Base-by-base conservation (phyloP, 1,284 basidiomycete genomes). In the Ceratobasidium sp. region DNA sequence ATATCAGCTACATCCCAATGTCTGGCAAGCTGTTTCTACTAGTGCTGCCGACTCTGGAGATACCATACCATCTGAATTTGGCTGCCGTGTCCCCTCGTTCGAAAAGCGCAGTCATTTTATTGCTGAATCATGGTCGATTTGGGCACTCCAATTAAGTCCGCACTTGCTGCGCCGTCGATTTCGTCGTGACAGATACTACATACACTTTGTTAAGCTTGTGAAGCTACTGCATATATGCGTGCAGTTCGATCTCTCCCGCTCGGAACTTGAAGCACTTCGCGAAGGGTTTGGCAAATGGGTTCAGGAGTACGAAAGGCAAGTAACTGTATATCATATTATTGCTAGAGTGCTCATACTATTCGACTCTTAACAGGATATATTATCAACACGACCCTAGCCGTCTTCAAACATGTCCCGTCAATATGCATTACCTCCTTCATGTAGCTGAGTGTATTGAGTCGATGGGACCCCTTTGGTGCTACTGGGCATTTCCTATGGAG, bases 401-500 rank as follows among this genome's bases (percentile, higher is more conserved):
- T 0, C 46, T 85, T 0, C 73, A 82, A 0, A 70, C 79, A 0
- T 85, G 84, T 73, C 79, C 82, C 0, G 28, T 84, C 0, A 83
- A 82, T 0, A 76, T 86, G 11, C 85, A 86, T 75, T 76, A 79
- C 0, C 79, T 85, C 0, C 77, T 84, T 5, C 83, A 84, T 72
- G 79, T 84, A 52, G 80, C 80, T 0, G 76, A 78, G 35, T 76
- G 76, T 49, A 83, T 84, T 47, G 66, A 78, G 50, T 70, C 57
- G 1, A 76, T 71, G 2, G 82, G 84, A 0, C 83, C 82, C 2
- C 81, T 83, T 0, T 85, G 83, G 83, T 77, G 77, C 14, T 82
- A 82, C 62, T 85, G 83, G 84, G 81, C 83, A 1, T 85, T 82
- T 71, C 79, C 80, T 0, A 85, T 79, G 77, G 79, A 80, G 67